Base-by-base conservation (phyloP, 2,329 filamentous ascomycete species). In the Cladophialophora chaetospira region DNA sequence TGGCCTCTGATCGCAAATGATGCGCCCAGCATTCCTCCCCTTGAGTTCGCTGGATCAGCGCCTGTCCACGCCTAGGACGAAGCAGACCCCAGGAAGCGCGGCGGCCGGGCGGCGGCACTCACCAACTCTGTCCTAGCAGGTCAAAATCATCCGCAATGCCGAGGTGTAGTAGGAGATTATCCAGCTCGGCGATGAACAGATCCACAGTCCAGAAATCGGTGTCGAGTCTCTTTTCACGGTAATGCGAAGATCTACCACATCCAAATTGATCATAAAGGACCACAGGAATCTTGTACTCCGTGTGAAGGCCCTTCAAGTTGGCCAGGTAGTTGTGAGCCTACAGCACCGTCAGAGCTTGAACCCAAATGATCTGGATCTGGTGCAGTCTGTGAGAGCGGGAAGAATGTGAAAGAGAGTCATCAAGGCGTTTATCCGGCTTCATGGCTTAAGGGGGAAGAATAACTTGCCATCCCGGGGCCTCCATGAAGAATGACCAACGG, bases 261-360 rank as follows among this genome's bases (percentile, higher is more conserved):
- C 80, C 80, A 49, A 82, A 70, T 58, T 83, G 80, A 62, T 83
- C 80, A 65, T 83, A 83, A 65, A 82, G 74, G 25, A 83, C 66
- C 2, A 82, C 68, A 0, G 80, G 77, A 5, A 75, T 72, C 25
- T 66, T 65, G 61, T 72, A 70, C 5, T 51, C 25, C 3, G 62
- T 55, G 15, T 72, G 62, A 3, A 81, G 70, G 35, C 72, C 68
- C 0, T 66, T 67, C 23, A 81, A 67, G 0, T 72, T 68, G 0
- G 71, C 62, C 17, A 77, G 62, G 61, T 78, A 78, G 21, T 76
- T 70, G 61, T 78, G 75, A n/a, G 71, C 68, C 26, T 72, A 79
- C 79, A 1, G 77, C 77, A 0, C 42, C 26, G 23, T 25, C 11
- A 17, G 8, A 9, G 11, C 42, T n/a, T 9, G 42, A 33, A 33